These are phyloP conservation scores for Botrytis sinoallii DNA, from an alignment of 2,329 filamentous ascomycete genomes.

Conservation along the genomic window DNA sequence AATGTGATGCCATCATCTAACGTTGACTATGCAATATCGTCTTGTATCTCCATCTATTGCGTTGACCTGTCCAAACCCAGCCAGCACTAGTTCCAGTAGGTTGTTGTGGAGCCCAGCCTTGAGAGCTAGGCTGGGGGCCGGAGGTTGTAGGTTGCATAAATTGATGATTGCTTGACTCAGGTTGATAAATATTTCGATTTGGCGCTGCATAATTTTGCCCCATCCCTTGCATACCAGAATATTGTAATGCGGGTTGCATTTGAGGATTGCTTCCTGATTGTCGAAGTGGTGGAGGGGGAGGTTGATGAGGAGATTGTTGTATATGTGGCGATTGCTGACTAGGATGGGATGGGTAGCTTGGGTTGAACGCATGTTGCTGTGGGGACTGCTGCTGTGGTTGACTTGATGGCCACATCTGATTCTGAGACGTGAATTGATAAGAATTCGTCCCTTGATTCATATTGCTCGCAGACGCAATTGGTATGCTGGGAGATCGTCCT, in stretches of 20 bases:
- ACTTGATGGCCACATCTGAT: constrained; percentile 59
- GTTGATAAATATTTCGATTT: constrained; percentile 54
- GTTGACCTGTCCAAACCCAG: constrained; percentile 37
- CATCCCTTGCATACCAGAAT: constrained; percentile 61
- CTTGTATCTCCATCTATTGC: constrained; percentile 23
- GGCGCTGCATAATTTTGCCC: constrained; percentile 55
- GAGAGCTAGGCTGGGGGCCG: constrained; percentile 34
- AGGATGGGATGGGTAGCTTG: constrained; percentile 15
- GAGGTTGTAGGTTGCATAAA: constrained; percentile 63
- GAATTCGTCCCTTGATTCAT: constrained; percentile 46
- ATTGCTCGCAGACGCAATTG: constrained; percentile 52
- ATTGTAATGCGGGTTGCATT: constrained; percentile 59
- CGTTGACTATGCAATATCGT: constrained; percentile 24
- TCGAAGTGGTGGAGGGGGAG: constrained; percentile 55
- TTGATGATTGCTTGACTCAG: constrained; percentile 62
- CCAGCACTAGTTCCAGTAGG: constrained; percentile 29
- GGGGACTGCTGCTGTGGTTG: constrained; percentile 65
- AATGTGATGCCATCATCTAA: constrained; percentile 26
- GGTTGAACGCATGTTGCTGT: constrained; percentile 44
- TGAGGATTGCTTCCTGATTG: constrained; percentile 53
- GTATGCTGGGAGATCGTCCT: constrained; percentile 60
- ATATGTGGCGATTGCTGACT: constrained; percentile 46
- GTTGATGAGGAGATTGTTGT: constrained; percentile 58
- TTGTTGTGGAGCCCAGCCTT: constrained; percentile 38
- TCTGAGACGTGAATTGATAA: constrained; percentile 61